These are phyloP conservation scores for Salvia miltiorrhiza DNA, from an alignment of 257 asterid species.

Conservation along the genomic window DNA sequence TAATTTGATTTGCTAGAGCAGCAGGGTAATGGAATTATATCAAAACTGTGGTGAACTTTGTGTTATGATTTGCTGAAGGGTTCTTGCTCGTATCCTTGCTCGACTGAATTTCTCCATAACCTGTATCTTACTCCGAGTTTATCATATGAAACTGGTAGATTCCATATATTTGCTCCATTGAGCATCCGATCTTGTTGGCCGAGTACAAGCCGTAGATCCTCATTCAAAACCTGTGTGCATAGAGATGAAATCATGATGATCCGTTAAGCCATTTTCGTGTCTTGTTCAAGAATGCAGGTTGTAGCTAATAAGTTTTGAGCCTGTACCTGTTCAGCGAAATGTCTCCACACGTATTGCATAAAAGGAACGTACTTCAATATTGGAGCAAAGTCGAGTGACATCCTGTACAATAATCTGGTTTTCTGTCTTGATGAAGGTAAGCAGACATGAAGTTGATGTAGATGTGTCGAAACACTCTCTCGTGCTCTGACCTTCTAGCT, in stretches of 20 bases:
- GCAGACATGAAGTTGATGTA: conserved; percentile 96
- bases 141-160: conserved; percentile 76
- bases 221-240: conserved; percentile 62
- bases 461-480: conserved; percentile 82
- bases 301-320: background rate
- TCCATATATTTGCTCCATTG: conserved; percentile 75
- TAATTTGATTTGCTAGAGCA: background rate
- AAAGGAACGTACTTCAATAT: conserved; percentile 75
- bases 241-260: background rate
- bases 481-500: conserved; percentile 76
- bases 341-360: conserved; percentile 79
- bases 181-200: conserved; percentile 85
- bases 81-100: conserved; percentile 40
- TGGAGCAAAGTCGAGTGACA: conserved; percentile 98
- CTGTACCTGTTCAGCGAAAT: conserved; percentile 84
- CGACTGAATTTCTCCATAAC: conserved; percentile 76
- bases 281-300: background rate
- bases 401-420: conserved; percentile 87
- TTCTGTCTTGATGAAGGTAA: conserved; percentile 81
- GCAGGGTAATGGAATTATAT: background rate
- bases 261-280: background rate
- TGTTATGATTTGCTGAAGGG: conserved; percentile 41
- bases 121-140: conserved; percentile 85
- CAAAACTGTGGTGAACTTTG: conserved; percentile 1
- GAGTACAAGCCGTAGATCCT: conserved; percentile 74